Base-by-base conservation (phyloP, 768 basidiomycete genomes). In the Lactarius deliciosus region DNA sequence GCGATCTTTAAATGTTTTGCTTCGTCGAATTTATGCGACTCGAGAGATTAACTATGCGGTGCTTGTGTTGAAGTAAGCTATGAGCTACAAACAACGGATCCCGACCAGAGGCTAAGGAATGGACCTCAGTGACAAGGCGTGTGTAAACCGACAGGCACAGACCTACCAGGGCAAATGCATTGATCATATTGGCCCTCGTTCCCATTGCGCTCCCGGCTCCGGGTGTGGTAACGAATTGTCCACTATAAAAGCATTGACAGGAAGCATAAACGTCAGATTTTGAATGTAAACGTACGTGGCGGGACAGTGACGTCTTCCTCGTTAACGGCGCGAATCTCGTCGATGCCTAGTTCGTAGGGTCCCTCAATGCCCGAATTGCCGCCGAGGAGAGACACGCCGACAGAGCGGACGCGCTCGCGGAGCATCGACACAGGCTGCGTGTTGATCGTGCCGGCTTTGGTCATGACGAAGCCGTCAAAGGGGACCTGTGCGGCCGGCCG, bases 341-440 rank as follows among this genome's bases (percentile, higher is more conserved):
- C 90, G 55, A 96, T 81, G 4, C 90, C 91, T 0, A 96, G 83
- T 70, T 96, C 94, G 72, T 90, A 96, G 32, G 80, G 78, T 2
- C 94, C 94, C 50, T 86, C 80, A 10, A 86, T 79, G 16, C 87
- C 85, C 63, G 90, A 87, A 63, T 91, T 92, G 2, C 92, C 92
- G 15, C 94, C 96, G 5, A 98, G 80, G 18, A 98, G 77, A 1
- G 92, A 92, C 41, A 98, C 89, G 1, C 95, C 95, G 20, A 98
- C 81, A 6, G 91, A 91, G 58, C 89, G 83, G 18, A 98, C 78
- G 55, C 83, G 85, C 59, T 91, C 87, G 16, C 85, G 82, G 73
- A 86, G 82, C 89, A 98, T 95, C 53, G 77, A 76, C 30, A 95
- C 85, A 70, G 92, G 89, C 40, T 83, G 81, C 59, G 86, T 81